Base-by-base conservation (phyloP, 306 rosid genomes). In the Ziziphus jujuba region DNA sequence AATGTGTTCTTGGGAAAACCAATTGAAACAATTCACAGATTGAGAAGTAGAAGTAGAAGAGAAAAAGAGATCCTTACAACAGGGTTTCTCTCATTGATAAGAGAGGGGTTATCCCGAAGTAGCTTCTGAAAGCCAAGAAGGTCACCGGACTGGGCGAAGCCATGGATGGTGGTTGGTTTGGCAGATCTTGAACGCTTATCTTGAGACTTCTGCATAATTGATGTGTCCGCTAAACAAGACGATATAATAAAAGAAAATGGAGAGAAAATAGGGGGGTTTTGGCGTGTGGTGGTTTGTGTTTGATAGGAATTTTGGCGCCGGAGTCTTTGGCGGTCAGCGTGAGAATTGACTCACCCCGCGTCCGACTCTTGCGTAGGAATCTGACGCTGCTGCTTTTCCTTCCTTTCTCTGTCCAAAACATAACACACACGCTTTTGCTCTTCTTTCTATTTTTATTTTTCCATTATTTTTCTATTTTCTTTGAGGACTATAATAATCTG, bases 41-140 rank as follows among this genome's bases (percentile, higher is more conserved):
- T 14, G 54, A 49, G 14, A 49, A 15, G 0, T 5, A 17, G 21
- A 17, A 6, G 12, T 44, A 69, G 7, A 61, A 8, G 71, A 57
- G 33, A 34, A 48, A 33, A n/a, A 49, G 1, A 76, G 33, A 74
- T 79, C 66, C 98, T 77, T 85, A 92, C 98, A 43, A 89, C 81
- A 55, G 93, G 89, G 75, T 90, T 93, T 71, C 75, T 80, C 24
- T 87, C 91, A 33, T 93, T 87, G 75, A 93, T 90, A 70, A 90
- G 90, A 70, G 85, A 75, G 2, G 96, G 97, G 75, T 84, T 80
- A 2, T 79, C 89, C 1, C 92, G 87, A 57, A 93, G 97, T 56
- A 93, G 69, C 74, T 75, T 84, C 80, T 90, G 97, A 36, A 93
- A 73, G 15, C 85, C 91, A 45, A 60, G n/a, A 49, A 88, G 80